Conservation (phyloP, 148 eudicot species). For the Camellia lanceoleosa region DNA sequence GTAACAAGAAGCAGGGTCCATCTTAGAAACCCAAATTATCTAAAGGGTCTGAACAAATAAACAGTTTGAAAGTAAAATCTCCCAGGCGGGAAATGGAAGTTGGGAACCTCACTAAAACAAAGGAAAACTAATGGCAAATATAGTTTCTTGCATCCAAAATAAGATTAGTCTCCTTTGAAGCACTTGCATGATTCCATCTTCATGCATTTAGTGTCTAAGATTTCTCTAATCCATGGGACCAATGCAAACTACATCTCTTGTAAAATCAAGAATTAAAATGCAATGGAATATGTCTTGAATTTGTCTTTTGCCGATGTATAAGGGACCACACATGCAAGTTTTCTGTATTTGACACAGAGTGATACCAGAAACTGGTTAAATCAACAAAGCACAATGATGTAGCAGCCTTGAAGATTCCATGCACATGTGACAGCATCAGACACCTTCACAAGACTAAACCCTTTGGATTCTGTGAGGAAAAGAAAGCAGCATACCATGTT, state of each 20-base stretch:
- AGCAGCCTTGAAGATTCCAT: neutral
- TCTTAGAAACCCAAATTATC: neutral
- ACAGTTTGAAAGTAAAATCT: neutral
- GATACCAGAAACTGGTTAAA: neutral
- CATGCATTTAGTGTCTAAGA: neutral
- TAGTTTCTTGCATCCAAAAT: neutral
- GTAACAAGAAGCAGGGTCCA: neutral
- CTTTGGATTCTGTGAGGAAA: neutral
- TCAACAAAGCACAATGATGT: neutral
- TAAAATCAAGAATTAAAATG: neutral
- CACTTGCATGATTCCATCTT: neutral
- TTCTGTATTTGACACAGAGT: neutral
- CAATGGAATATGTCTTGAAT: neutral
- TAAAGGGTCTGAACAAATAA: neutral
- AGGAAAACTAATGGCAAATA: neutral
- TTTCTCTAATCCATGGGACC: slow-evolving; percentile 4
- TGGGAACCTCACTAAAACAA: neutral
- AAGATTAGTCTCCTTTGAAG: neutral
- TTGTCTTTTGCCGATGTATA: neutral
- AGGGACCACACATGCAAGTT: neutral
- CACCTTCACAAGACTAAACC: neutral
- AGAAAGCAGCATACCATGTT: neutral
- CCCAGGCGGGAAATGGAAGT: neutral
- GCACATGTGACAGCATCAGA: slow-evolving; percentile 3
- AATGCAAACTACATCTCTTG: neutral